Percentiles rank a stretch among this genome's conserved stretches.
Evolutionary conservation across 345 rosid genomes (phyloP).

Genomic region (Syzygium grande): DNA sequence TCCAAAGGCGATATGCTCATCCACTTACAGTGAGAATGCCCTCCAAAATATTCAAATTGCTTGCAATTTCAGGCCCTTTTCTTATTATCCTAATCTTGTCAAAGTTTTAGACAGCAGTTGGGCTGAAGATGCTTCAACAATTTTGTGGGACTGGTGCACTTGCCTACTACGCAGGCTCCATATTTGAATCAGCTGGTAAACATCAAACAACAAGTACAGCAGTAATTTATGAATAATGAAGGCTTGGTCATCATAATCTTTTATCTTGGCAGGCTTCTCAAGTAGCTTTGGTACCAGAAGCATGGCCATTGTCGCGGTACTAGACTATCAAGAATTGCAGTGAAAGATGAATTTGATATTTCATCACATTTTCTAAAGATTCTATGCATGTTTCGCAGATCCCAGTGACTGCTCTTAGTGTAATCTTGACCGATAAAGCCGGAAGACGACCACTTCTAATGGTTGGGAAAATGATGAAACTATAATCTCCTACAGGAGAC

Average conservation of each 20-base stretch:
- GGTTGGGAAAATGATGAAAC: constrained; percentile 1
- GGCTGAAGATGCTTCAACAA: constrained; percentile 38
- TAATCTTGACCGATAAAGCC: constrained; percentile 11
- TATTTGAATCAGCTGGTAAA: constrained; percentile 40
- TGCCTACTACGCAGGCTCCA: constrained; percentile 32
- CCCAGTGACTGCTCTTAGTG: neutral
- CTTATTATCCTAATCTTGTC: neutral
- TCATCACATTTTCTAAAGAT: neutral
- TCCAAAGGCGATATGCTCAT: constrained; percentile 25
- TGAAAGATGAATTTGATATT: neutral
- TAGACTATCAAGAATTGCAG: neutral
- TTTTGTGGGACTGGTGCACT: constrained; percentile 31
- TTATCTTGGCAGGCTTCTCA: constrained; percentile 1
- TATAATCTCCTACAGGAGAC: neutral
- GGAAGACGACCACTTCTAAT: constrained; percentile 21
- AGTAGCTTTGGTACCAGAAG: constrained; percentile 5
- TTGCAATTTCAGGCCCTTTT: neutral
- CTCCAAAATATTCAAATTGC: neutral
- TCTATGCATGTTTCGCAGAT: neutral
- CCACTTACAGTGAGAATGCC: constrained; percentile 18
- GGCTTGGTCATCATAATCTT: neutral
- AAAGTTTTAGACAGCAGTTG: constrained; percentile 35
- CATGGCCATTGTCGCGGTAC: constrained; percentile 8
- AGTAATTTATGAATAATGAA: neutral
- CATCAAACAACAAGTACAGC: neutral